phyloP scores from a whole-genome alignment of 495 filamentous ascomycete species.

The Astrocystis sublimbata region DNA sequence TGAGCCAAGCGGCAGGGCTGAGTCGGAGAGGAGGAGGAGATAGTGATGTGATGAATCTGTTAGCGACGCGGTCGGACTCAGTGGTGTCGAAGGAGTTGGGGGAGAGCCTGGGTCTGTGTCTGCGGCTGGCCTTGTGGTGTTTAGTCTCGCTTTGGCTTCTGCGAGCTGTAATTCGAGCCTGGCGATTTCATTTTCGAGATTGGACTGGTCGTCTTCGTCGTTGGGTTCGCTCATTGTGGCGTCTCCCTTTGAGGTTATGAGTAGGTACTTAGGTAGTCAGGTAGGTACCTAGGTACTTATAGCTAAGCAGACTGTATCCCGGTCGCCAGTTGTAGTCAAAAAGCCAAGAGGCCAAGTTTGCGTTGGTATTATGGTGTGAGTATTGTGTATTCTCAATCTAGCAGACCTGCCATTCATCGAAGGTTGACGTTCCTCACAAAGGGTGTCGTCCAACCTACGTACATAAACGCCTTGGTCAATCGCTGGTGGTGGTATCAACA shows the following conservation, averaged over 20 bases:
- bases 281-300: too few species aligned
- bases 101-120: neutral
- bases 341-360: constrained; percentile 11
- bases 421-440: constrained; percentile 16
- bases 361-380: neutral
- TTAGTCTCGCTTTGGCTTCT: constrained; percentile 34
- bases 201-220: neutral
- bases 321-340: neutral
- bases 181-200: constrained; percentile 33
- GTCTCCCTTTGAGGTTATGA: neutral
- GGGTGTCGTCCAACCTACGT: constrained; percentile 3
- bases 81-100: neutral
- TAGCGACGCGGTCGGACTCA: constrained; percentile 30
- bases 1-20: constrained; percentile 89
- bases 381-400: constrained; percentile 2
- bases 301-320: neutral
- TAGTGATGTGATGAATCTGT: constrained; percentile 55
- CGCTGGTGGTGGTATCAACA: neutral
- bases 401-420: neutral
- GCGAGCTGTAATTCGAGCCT: constrained; percentile 41
- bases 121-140: constrained; percentile 4
- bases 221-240: constrained; percentile 5
- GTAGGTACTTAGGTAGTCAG: too few species aligned
- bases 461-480: neutral
- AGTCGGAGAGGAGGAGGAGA: constrained; percentile 91